Evolutionary conservation across 2,329 filamentous ascomycete genomes (phyloP), one percentile per base, ranked within the genome.

Genomic region (Westerdykella aurantiaca): DNA sequence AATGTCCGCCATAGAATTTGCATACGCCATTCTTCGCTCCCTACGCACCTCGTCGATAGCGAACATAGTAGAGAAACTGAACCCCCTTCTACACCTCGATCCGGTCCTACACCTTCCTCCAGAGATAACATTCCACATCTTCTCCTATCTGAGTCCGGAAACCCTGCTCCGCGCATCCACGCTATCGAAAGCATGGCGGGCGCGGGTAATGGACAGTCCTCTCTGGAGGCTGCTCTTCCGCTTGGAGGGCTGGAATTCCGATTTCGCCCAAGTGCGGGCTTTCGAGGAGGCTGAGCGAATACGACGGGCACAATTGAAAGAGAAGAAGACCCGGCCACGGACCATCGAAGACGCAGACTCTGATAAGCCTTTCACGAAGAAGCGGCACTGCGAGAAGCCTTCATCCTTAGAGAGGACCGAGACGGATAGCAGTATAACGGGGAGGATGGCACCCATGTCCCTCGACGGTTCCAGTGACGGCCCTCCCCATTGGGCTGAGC

Each of bases 41-140:
- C 75, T 96, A 22, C 86, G 86, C 14, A 94, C 88, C 1, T 86
- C 86, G 6, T 80, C 83, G 42, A 83, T 96, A 47, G 83, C 85
- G 39, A 77, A 84, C 37, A 86, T 96, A 42, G 87, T 95, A 38
- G 80, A 90, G 43, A 80, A 84, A 50, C 72, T 95, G 14, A 86
- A 83, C 49, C 87, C 89, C 4, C 78, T 90, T 41, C 82, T 97
- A 2, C 90, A 96, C 67, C 91, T 96, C 69, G 88, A 98, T 69
- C 95, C 95, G 43, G 82, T 95, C 34, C 74, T 81, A 51, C 82
- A 88, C 57, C 79, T 98, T 0, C 93, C 93, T 0, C 82, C 87
- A 21, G 93, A 98, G 66, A 86, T 98, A 57, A 94, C 88, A 48
- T 82, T 93, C 37, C 85, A 94, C 59, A 85, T 97, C 37, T 83